Conservation (phyloP, 2,329 filamentous ascomycete genomes). For the Sordariomycetes sp. region DNA sequence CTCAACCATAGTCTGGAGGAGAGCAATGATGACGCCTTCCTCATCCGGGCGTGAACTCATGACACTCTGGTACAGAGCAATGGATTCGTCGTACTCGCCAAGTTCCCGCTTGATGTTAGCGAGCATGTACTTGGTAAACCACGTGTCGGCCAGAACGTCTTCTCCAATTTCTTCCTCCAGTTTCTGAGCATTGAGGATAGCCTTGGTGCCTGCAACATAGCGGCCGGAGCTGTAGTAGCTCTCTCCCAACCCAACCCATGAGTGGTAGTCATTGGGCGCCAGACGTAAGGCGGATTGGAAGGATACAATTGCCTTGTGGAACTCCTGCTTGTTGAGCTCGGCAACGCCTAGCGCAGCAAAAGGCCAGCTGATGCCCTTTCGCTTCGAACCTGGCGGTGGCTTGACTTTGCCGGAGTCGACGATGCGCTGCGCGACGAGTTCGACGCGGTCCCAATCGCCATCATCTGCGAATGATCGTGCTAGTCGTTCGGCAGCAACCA, state of each 20-base stretch:
- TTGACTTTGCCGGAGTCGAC: slow-evolving; percentile 91
- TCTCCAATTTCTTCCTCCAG: slow-evolving; percentile 53
- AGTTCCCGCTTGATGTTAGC: slow-evolving; percentile 90
- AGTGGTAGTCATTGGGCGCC: slow-evolving; percentile 81
- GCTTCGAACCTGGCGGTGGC: slow-evolving; percentile 84
- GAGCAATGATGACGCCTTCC: slow-evolving; percentile 76
- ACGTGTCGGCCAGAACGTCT: slow-evolving; percentile 56
- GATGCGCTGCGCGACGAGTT: slow-evolving; percentile 81
- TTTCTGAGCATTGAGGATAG: slow-evolving; percentile 75
- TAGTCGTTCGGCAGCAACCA: slow-evolving; percentile 78
- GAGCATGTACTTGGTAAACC: slow-evolving; percentile 96
- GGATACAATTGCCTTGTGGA: slow-evolving; percentile 77
- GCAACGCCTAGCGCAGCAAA: slow-evolving; percentile 90
- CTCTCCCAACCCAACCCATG: slow-evolving; percentile 93
- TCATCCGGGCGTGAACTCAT: slow-evolving; percentile 60
- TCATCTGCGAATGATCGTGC: slow-evolving; percentile 81
- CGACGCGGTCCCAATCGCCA: slow-evolving; percentile 93
- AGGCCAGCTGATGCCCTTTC: slow-evolving; percentile 90
- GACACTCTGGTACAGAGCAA: slow-evolving; percentile 66
- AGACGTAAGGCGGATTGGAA: slow-evolving; percentile 86
- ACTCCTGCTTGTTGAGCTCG: slow-evolving; percentile 90
- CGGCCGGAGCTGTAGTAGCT: slow-evolving; percentile 91
- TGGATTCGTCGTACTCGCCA: slow-evolving; percentile 79
- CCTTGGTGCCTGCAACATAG: slow-evolving; percentile 88
- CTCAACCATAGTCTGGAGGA: slow-evolving; percentile 83